These are phyloP conservation scores for Dryadomyces sulphureus DNA, from an alignment of 2,329 filamentous ascomycete genomes.

Conservation along the genomic window DNA sequence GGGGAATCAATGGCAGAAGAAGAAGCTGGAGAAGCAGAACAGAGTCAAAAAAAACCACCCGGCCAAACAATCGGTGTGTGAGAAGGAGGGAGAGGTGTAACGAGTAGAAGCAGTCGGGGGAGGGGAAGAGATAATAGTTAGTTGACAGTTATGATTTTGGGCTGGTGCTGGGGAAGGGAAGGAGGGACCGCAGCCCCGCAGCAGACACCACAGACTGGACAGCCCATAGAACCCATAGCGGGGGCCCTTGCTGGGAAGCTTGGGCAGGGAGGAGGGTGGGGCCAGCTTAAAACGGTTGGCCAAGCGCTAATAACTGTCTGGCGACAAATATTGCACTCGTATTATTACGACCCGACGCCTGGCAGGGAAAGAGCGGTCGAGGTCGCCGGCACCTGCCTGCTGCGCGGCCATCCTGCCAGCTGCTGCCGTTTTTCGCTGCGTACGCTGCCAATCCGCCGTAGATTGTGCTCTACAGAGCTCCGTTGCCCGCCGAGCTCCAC, in stretches of 20 bases:
- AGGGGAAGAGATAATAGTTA: neutral
- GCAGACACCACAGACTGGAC: neutral
- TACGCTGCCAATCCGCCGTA: too few species aligned
- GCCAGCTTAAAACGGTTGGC: neutral
- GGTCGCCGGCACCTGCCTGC: neutral
- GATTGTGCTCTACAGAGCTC: too few species aligned
- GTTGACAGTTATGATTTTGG: neutral
- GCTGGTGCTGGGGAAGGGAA: neutral
- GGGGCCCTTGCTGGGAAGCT: slow-evolving; percentile 1
- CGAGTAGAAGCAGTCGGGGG: neutral
- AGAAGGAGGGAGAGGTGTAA: neutral
- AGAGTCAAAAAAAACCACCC: neutral
- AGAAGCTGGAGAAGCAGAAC: neutral
- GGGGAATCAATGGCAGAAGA: neutral
- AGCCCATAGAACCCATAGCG: neutral
- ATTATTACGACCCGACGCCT: neutral
- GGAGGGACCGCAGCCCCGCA: slow-evolving; percentile 1
- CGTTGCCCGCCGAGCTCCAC: too few species aligned
- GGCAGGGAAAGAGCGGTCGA: slow-evolving; percentile 2
- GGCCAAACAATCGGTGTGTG: slow-evolving; percentile 3
- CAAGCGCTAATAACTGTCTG: neutral
- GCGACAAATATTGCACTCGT: neutral
- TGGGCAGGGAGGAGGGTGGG: neutral
- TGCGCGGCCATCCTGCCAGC: too few species aligned
- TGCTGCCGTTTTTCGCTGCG: too few species aligned